Base-by-base conservation (phyloP, 139 green algal species). In the Closterium sp. region DNA sequence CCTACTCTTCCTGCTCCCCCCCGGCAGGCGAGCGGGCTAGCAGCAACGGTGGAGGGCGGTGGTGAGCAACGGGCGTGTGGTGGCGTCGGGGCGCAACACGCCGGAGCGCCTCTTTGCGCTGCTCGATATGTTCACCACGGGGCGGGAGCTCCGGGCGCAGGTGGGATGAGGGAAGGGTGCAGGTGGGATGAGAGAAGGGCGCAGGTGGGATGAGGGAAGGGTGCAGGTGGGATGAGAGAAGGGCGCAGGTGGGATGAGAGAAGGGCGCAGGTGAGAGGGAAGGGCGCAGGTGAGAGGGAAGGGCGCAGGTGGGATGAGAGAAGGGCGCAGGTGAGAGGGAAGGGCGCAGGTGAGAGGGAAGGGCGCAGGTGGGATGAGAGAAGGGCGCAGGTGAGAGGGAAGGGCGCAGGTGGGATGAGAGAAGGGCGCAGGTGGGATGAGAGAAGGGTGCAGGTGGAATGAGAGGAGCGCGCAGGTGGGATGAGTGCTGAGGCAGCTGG, bases 81-180 rank as follows among this genome's bases (percentile, higher is more conserved):
- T 90, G 23, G 87, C 87, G 21, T 87, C 32, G 33, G 87, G 87
- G 32, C 87, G 34, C 23, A 90, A 90, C 32, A 34, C 33, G 10
- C 87, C 87, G 28, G 87, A 90, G 33, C 34, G 87, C 33, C 69
- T 90, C 23, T 90, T 90, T 90, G 87, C 87, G 34, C 81, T 90
- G 87, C 33, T 90, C 23, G 87, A 90, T 33, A 90, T 90, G 87
- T 90, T 76, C 87, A 90, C 35, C 33, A 34, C 33, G 10, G 31
- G 43, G 9, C 87, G 35, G 12, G 81, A 90, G 64, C 55, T 90
- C 28, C 31, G 64, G 12, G 32, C 87, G 55, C 55, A 76, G 55
- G 12, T 76, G 55, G 55, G 12, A 19, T 28, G 16, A 76, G 55
- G 55, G 16, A n/a, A n/a, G 64, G 12, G 32, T 33, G 55, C 55